These are phyloP conservation scores for Chlorella sorokiniana DNA, from an alignment of 139 green algal species.

Conservation along the genomic window DNA sequence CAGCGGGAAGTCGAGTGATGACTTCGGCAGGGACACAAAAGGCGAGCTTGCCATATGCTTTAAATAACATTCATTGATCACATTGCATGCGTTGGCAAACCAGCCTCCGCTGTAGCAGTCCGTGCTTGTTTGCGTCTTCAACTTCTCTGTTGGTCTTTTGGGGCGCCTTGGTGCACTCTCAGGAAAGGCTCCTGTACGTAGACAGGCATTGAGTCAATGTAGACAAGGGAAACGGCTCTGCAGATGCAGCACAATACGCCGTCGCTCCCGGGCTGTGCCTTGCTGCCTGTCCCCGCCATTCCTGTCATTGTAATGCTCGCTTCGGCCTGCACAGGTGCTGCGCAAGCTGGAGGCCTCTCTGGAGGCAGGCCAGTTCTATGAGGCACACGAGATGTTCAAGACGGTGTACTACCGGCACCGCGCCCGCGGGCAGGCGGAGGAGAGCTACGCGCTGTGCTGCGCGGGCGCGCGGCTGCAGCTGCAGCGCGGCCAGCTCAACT, in stretches of 20 bases:
- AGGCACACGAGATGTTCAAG: slow-evolving; percentile 50
- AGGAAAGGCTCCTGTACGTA: too few relatives aligned
- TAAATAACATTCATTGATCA: not conserved
- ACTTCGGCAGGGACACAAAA: not conserved
- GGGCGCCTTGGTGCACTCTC: not conserved
- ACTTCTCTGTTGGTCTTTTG: not conserved
- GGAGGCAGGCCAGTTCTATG: slow-evolving; percentile 32
- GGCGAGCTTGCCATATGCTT: not conserved
- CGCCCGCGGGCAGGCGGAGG: slow-evolving; percentile 8
- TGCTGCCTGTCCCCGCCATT: too few relatives aligned
- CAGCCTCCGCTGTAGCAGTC: too few relatives aligned
- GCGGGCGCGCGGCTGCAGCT: slow-evolving; percentile 39
- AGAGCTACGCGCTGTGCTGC: slow-evolving; percentile 37
- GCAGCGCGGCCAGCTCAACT: slow-evolving; percentile 34
- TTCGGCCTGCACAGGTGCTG: slow-evolving; percentile 38
- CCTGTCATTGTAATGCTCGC: not conserved
- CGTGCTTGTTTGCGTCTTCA: not conserved
- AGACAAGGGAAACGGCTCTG: too few relatives aligned
- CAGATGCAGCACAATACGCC: too few relatives aligned
- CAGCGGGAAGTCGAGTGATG: not conserved
- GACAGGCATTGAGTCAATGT: too few relatives aligned
- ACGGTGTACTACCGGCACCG: slow-evolving; percentile 39
- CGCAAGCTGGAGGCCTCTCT: slow-evolving; percentile 30
- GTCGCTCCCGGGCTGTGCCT: too few relatives aligned
- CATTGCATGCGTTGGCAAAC: too few relatives aligned